These are phyloP conservation scores for Corynespora cassiicola DNA, from an alignment of 2,329 filamentous ascomycete genomes.

Conservation along the genomic window DNA sequence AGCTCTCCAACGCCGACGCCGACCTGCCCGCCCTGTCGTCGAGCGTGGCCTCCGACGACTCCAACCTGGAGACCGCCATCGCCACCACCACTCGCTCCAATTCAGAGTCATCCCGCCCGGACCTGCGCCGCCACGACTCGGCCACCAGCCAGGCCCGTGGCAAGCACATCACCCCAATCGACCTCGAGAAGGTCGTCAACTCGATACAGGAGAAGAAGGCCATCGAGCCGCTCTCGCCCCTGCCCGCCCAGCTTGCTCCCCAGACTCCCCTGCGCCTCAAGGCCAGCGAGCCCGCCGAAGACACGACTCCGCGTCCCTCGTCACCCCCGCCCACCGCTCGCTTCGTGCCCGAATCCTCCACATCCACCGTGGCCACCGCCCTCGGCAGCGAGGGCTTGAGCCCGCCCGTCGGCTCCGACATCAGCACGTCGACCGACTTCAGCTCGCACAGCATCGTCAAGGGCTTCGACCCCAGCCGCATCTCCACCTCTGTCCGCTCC, in stretches of 20 bases:
- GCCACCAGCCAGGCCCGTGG: constrained; percentile 73
- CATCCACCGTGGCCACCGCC: constrained; percentile 61
- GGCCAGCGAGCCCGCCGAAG: constrained; percentile 24
- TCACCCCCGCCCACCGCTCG: constrained; percentile 50
- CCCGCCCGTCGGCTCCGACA: constrained; percentile 60
- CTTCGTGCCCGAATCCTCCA: constrained; percentile 64
- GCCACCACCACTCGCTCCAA: constrained; percentile 56
- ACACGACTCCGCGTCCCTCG: constrained; percentile 52
- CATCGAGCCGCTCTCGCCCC: constrained; percentile 63
- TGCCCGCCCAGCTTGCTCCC: constrained; percentile 50
- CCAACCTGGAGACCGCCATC: constrained; percentile 40
- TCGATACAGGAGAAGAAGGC: constrained; percentile 86
- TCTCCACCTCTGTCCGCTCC: constrained; percentile 72
- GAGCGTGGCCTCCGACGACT: constrained; percentile 54
- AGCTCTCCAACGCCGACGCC: constrained; percentile 31
- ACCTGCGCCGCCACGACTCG: constrained; percentile 74
- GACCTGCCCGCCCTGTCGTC: constrained; percentile 54
- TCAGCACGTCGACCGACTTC: constrained; percentile 67
- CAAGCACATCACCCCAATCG: constrained; percentile 89
- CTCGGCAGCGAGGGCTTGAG: constrained; percentile 49
- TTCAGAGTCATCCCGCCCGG: constrained; percentile 65
- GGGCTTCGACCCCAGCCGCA: constrained; percentile 81
- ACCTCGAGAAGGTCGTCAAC: constrained; percentile 92
- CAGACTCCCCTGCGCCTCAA: constrained; percentile 21
- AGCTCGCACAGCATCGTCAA: constrained; percentile 76